These are phyloP conservation scores for Isoetes engelmannii DNA, from an alignment of 83 land plant species.

Conservation along the genomic window DNA sequence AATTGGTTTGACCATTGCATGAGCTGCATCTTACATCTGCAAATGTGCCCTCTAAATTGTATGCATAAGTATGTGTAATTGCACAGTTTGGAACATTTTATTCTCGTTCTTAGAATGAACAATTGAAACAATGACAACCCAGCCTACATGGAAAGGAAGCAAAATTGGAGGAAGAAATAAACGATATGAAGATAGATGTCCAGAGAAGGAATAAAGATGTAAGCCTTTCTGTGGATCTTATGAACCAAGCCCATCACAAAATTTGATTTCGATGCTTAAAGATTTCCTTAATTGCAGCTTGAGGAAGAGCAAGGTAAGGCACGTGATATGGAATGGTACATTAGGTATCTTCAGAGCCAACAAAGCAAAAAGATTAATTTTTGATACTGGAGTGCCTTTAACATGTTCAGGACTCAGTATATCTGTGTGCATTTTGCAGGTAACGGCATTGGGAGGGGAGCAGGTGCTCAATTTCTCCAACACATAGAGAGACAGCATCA, in stretches of 20 bases:
- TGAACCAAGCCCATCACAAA: too few relatives aligned
- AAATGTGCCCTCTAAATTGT: too few relatives aligned
- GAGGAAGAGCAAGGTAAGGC: conserved; percentile 41
- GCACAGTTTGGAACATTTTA: too few relatives aligned
- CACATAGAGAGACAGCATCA: conserved; percentile 53
- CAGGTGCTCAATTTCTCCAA: conserved; percentile 52
- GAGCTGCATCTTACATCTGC: too few relatives aligned
- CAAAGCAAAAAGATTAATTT: conserved; percentile 49
- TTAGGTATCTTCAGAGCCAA: conserved; percentile 42
- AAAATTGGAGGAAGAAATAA: background rate
- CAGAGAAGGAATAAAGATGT: background rate
- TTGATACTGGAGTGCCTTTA: too few relatives aligned
- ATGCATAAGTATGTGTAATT: too few relatives aligned
- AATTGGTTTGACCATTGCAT: too few relatives aligned
- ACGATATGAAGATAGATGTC: background rate
- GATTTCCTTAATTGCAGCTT: conserved; percentile 25
- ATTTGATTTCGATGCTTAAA: too few relatives aligned
- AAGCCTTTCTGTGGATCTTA: background rate
- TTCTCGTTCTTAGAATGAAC: too few relatives aligned
- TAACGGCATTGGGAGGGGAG: conserved; percentile 88
- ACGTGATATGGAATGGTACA: conserved; percentile 31
- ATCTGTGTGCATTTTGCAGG: conserved; percentile 26
- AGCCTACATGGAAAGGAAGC: background rate
- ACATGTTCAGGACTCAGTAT: background rate
- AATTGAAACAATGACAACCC: too few relatives aligned